Base-by-base conservation (phyloP, 2,329 filamentous ascomycete species). In the Aspergillus viridinutans region DNA sequence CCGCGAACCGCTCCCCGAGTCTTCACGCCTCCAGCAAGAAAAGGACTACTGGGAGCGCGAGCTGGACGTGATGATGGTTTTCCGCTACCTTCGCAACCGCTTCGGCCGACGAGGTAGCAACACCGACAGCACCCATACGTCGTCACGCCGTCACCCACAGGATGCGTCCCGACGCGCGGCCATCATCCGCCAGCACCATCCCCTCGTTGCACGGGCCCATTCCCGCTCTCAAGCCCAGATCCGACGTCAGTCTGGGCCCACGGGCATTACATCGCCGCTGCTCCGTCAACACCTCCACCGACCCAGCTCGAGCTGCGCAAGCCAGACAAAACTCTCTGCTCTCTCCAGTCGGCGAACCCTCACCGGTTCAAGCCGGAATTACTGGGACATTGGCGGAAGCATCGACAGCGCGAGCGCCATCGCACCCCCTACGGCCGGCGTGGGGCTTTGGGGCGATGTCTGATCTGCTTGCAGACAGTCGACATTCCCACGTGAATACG, bases 11-110 rank as follows among this genome's bases (percentile, higher is more conserved):
- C 48, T 76, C 17, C 71, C 74, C 8, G 72, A 78, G 51, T 69
- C 72, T 6, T 59, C 71, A 23, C 74, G 74, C 8, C 60, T 80
- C 35, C 77, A 90, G 65, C 72, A 75, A 49, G 83, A 86, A 57
- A 78, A 78, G 23, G 90, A 94, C 38, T 94, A 96, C 69, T 99
- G 94, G 94, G 92, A 97, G 74, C 87, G 88, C 58, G 90, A 96
- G 54, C 82, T 97, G 4, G 92, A 97, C 68, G 85, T 97, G 62
- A 90, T 89, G 69, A 89, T 96, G 72, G 90, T 97, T 35, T 97
- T 97, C 78, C 86, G 87, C 50, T 97, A 94, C 69, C 81, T 96
- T 29, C 85, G 87, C 57, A 89, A 85, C 20, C 86, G 90, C 58
- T 93, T 96, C 72, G 69, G 68, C 80, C 85, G 57, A 78, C 83